Base-by-base conservation (phyloP, 106 monocot species). In the Dactylorhiza incarnata region DNA sequence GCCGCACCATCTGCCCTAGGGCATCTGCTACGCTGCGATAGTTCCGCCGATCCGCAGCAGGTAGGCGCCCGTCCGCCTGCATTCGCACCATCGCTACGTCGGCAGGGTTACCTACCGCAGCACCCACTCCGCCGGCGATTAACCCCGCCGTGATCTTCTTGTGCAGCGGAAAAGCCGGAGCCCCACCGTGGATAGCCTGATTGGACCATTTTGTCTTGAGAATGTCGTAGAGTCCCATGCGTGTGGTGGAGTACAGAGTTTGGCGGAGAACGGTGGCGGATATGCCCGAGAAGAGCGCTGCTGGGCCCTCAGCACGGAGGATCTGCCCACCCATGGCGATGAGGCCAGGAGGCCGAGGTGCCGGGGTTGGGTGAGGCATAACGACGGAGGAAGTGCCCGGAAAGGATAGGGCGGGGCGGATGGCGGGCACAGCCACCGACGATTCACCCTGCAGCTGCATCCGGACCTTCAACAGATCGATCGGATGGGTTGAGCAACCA, bases 391-490 rank as follows among this genome's bases (percentile, higher is more conserved):
- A 2, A 55, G 71, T 3, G 59, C 20, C 47, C 0, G n/a, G 78
- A 29, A 76, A 72, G 19, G 54, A 72, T 48, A 74, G 37, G 29
- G 71, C 78, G 19, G 78, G 58, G 71, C 78, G 74, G 20, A 73
- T 71, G 25, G 78, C 74, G 10, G 56, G 46, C 62, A 67, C 51
- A 24, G 77, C 48, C 26, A 81, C 58, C 58, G 75, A n/a, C 24
- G 81, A n/a, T 73, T 87, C 89, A 1, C 89, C 87, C 68, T 89
- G 87, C 45, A 93, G 83, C 79, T 93, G 92, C 89, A 93, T 89
- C 0, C 92, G 85, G 44, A 93, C 92, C 81, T 93, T 93, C 71
- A 93, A 82, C 5, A 93, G 83, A 77, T 93, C 89, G 48, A 93
- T 77, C 19, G 92, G 92, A 73, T 93, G 92, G 49, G 87, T 93